These are phyloP conservation scores for Ascochyta fabae DNA, from an alignment of 2,329 filamentous ascomycete genomes.

Conservation along the genomic window DNA sequence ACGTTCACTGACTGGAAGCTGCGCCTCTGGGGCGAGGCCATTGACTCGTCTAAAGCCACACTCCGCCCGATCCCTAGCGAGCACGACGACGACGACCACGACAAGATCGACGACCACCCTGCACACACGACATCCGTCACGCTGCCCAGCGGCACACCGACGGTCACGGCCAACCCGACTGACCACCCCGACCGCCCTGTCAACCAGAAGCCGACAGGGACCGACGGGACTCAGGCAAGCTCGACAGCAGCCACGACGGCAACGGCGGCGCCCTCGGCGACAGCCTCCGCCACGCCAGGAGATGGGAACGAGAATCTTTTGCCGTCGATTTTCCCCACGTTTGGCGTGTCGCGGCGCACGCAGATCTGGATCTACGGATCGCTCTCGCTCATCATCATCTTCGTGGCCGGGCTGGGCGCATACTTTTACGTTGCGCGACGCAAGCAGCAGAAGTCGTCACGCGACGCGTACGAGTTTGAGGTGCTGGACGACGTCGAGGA, in stretches of 20 bases:
- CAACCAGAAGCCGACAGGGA: conserved; percentile 61
- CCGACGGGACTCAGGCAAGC: conserved; percentile 28
- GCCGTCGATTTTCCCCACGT: conserved; percentile 87
- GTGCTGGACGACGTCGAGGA: conserved; percentile 82
- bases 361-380: conserved; percentile 95
- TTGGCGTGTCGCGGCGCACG: conserved; percentile 84
- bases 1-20: conserved; percentile 90
- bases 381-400: conserved; percentile 80
- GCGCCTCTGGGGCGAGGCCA: conserved; percentile 90
- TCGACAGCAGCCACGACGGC: conserved; percentile 19
- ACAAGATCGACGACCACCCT: conserved; percentile 61
- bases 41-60: conserved; percentile 74
- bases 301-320: conserved; percentile 62
- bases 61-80: conserved; percentile 82
- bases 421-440: conserved; percentile 84
- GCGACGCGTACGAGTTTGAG: conserved; percentile 93
- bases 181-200: conserved; percentile 61
- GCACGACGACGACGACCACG: conserved; percentile 83
- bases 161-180: conserved; percentile 52
- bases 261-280: conserved; percentile 18
- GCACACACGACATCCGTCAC: conserved; percentile 66
- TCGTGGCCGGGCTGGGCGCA: conserved; percentile 79
- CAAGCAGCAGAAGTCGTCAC: conserved; percentile 74
- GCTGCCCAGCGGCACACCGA: conserved; percentile 56
- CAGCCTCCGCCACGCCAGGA: too few species aligned